Percentiles rank a stretch among this genome's conserved stretches.
Conservation (phyloP, 208 protist genomes). For the Crithidia acanthocephali region DNA sequence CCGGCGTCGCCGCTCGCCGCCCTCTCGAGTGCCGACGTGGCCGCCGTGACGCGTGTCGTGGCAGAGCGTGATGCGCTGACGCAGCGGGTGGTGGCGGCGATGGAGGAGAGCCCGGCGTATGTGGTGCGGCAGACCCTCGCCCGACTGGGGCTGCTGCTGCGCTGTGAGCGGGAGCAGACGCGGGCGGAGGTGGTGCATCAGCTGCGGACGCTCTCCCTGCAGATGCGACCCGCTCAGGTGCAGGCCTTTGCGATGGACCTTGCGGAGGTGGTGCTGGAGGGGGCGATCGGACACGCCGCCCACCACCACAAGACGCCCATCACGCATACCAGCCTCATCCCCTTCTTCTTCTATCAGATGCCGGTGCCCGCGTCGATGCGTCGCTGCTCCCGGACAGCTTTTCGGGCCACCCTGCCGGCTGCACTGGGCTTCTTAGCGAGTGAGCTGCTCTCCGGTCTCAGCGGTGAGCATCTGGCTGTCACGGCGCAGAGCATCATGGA, state of each 20-base stretch:
- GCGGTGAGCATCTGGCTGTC: constrained; percentile 28
- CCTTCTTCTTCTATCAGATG: constrained; percentile 61
- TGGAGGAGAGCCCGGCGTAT: constrained; percentile 31
- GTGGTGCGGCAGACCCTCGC: constrained; percentile 54
- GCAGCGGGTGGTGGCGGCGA: constrained; percentile 34
- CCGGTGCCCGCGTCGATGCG: constrained; percentile 63
- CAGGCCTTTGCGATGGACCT: constrained; percentile 55
- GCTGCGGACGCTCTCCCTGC: constrained; percentile 71
- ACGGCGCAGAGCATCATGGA: constrained; percentile 54
- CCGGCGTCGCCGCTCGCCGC: constrained; percentile 15
- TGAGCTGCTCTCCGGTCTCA: constrained; percentile 59
- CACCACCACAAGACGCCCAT: constrained; percentile 39
- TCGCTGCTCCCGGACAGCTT: constrained; percentile 69
- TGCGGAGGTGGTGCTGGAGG: constrained; percentile 64
- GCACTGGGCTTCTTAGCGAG: constrained; percentile 61
- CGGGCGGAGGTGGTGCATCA: constrained; percentile 69
- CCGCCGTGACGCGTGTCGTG: not conserved
- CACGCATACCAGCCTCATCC: constrained; percentile 40
- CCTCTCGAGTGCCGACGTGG: not conserved
- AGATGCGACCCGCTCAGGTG: constrained; percentile 52
- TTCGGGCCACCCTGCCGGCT: constrained; percentile 66
- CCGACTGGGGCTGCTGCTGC: constrained; percentile 65
- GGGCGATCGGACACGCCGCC: constrained; percentile 41
- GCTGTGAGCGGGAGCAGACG: constrained; percentile 66
- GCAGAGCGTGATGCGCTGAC: constrained; percentile 33